Evolutionary conservation across 495 filamentous ascomycete genomes (phyloP).

Genomic region (Hypoxylon fragiforme): DNA sequence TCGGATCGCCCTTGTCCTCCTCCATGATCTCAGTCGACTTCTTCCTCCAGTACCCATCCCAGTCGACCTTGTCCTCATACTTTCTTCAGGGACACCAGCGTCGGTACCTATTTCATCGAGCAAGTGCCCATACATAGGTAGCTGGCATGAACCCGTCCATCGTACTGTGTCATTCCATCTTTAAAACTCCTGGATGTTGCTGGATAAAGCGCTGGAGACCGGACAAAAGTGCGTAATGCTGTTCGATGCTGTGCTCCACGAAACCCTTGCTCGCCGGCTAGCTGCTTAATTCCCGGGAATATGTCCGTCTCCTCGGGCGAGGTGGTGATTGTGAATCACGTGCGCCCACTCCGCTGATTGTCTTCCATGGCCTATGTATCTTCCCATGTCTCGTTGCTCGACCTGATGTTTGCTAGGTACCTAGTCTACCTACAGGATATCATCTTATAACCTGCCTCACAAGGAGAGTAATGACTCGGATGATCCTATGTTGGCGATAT

Average conservation of each 20-base stretch:
- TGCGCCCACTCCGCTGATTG: neutral
- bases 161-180: neutral
- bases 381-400: neutral
- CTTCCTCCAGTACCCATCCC: neutral
- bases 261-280: neutral
- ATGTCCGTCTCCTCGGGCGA: neutral
- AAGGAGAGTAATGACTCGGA: too few relatives aligned
- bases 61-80: neutral
- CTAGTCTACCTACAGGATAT: too few relatives aligned
- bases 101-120: neutral
- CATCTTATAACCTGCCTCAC: too few relatives aligned
- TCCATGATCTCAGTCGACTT: neutral
- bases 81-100: neutral
- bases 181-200: neutral
- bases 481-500: too few relatives aligned
- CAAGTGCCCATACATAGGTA: neutral
- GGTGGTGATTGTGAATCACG: neutral
- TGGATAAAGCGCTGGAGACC: neutral
- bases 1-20: neutral
- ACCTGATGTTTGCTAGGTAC: neutral
- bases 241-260: neutral
- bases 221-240: neutral
- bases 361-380: neutral
- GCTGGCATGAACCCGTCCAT: neutral
- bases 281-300: neutral